Base-by-base conservation (phyloP, 176 grass and related monocot genomes). In the Secale cereale region DNA sequence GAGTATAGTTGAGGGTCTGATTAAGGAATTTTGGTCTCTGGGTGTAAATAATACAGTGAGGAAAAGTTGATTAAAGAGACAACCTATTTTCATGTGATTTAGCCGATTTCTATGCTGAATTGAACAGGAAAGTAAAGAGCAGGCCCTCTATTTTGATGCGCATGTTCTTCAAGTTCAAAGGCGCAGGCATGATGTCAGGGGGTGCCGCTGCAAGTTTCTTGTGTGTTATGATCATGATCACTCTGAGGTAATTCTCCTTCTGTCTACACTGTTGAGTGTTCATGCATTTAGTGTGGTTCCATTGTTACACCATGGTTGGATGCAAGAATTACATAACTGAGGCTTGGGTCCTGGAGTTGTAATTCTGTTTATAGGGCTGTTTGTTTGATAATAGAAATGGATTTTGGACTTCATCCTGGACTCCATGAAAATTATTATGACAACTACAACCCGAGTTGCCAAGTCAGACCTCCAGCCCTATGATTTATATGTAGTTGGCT, bases 141-240 rank as follows among this genome's bases (percentile, higher is more conserved):
- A 95, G 77, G 90, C 93, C 79, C 90, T 91, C 27, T 95, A 92
- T 87, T 95, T 92, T 60, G 93, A 95, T 89, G 93, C 93, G 10
- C 81, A 66, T 77, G 88, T 95, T 75, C 88, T 92, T 85, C 90
- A 95, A 83, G 90, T 84, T 82, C 90, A 95, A 95, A 90, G 93
- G 81, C 86, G 93, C 70, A 92, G 86, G 73, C 93, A 92, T 87
- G 93, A 95, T 87, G 59, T 92, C 35, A 85, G 93, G 75, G 93
- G 90, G 59, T 95, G 93, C 36, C 83, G 90, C 59, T 95, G 93
- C 82, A 95, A 88, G 78, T 95, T 95, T 84, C 86, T 95, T 73
- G 93, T 95, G 32, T 90, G 93, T 16, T 92, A 95, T 85, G 91
- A 85, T 77, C 90, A 95, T 91, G 93, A 95, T 82, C 68, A 76